A percentile compares a stretch with the other conserved stretches of the same genome.
Conservation (phyloP, 2,329 filamentous ascomycete species). For the Ascochyta pisi region DNA sequence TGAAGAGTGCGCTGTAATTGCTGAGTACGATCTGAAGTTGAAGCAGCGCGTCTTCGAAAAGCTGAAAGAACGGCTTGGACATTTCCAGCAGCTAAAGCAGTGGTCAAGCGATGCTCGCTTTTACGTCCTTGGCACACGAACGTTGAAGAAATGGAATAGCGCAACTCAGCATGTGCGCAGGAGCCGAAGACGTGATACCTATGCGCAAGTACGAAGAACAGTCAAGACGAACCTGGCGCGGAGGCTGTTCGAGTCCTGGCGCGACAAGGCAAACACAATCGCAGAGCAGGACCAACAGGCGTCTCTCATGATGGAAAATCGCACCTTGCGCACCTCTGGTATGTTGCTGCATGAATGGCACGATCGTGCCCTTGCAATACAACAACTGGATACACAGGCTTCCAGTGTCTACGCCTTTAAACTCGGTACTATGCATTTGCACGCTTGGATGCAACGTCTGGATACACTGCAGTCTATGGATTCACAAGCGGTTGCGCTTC, state of each 20-base stretch:
- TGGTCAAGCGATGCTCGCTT: constrained; percentile 64
- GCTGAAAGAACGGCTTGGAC: constrained; percentile 48
- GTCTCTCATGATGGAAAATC: constrained; percentile 30
- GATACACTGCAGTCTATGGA: constrained; percentile 39
- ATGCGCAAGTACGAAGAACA: constrained; percentile 60
- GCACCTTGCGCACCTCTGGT: constrained; percentile 32
- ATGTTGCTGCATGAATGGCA: constrained; percentile 54
- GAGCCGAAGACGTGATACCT: constrained; percentile 62
- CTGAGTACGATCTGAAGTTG: constrained; percentile 52
- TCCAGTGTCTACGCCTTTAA: constrained; percentile 32
- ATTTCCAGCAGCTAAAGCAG: constrained; percentile 56
- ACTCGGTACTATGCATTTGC: constrained; percentile 41
- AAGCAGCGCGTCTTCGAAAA: constrained; percentile 48
- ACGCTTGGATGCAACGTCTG: constrained; percentile 34
- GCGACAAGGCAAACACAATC: constrained; percentile 30
- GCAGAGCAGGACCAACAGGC: constrained; percentile 42
- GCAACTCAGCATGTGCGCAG: constrained; percentile 59
- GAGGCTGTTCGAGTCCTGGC: constrained; percentile 49
- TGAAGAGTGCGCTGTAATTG: constrained; percentile 47
- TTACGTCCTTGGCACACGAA: constrained; percentile 60
- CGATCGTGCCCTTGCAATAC: constrained; percentile 42
- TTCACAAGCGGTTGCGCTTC: constrained; percentile 55
- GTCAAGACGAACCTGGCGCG: constrained; percentile 62
- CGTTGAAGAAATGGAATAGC: constrained; percentile 60
- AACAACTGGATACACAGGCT: constrained; percentile 31